These are phyloP conservation scores for Trypanosoma avium DNA, from an alignment of 208 protist species.

Conservation along the genomic window DNA sequence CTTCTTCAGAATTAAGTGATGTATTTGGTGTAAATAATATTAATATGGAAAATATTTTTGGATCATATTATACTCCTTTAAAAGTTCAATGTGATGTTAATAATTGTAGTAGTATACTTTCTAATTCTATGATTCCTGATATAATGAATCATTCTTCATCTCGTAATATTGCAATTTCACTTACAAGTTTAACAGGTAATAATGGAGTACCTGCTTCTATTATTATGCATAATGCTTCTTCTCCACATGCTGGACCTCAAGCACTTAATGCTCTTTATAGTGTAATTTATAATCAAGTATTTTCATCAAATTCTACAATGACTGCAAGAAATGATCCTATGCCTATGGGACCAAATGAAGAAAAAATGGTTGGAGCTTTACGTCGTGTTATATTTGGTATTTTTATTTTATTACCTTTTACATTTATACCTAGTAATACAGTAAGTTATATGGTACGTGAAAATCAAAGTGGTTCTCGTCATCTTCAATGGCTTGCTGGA, in stretches of 20 bases:
- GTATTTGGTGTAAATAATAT: constrained; percentile 7
- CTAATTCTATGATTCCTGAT: constrained; percentile 26
- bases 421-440: constrained; percentile 78
- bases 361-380: constrained; percentile 44
- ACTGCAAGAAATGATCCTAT: constrained; percentile 66
- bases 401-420: constrained; percentile 81
- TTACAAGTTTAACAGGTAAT: constrained; percentile 32
- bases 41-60: constrained; percentile 16
- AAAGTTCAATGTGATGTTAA: constrained; percentile 20
- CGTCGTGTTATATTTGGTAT: constrained; percentile 70
- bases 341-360: constrained; percentile 56
- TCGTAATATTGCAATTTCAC: constrained; percentile 50
- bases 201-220: constrained; percentile 30
- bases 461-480: constrained; percentile 65
- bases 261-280: constrained; percentile 56
- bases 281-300: constrained; percentile 51
- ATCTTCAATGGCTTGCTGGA: constrained; percentile 85
- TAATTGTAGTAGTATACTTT: constrained; percentile 46
- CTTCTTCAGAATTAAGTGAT: constrained; percentile 9
- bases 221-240: constrained; percentile 64
- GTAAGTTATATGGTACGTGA: constrained; percentile 82
- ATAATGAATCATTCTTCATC: constrained; percentile 33
- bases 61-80: constrained; percentile 18
- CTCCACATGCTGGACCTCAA: constrained; percentile 55
- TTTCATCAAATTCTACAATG: constrained; percentile 28